These are phyloP conservation scores for Lojkania enalia DNA, from an alignment of 2,329 filamentous ascomycete genomes.

Conservation along the genomic window DNA sequence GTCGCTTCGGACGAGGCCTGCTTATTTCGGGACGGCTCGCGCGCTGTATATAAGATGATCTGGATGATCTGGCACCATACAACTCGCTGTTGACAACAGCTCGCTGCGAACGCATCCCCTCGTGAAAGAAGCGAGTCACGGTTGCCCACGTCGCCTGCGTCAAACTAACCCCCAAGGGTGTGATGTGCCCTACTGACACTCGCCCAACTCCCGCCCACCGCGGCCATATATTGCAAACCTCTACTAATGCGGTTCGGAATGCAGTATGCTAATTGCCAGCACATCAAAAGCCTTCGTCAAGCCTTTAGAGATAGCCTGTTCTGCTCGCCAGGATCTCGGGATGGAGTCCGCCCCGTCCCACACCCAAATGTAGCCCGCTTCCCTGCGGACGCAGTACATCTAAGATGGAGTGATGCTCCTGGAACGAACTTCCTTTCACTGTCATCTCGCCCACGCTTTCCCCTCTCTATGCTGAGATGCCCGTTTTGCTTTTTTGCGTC, in stretches of 20 bases:
- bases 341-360: conserved; percentile 20
- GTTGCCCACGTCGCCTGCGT: conserved; percentile 45
- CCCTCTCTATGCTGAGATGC: conserved; percentile 29
- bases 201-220: conserved; percentile 42
- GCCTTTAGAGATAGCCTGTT: conserved; percentile 33
- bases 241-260: conserved; percentile 44
- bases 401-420: conserved; percentile 35
- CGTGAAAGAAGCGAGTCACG: conserved; percentile 39
- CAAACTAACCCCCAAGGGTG: conserved; percentile 41
- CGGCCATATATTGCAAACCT: conserved; percentile 42
- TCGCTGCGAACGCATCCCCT: conserved; percentile 40
- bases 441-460: conserved; percentile 28
- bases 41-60: conserved; percentile 28
- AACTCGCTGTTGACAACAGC: conserved; percentile 21
- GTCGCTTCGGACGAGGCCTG: conserved; percentile 18
- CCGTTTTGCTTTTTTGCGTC: conserved; percentile 34
- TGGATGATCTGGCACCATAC: conserved; percentile 45
- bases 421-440: conserved; percentile 30
- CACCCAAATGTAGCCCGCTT: conserved; percentile 12
- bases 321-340: conserved; percentile 28
- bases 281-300: conserved; percentile 43
- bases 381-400: conserved; percentile 35
- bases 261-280: conserved; percentile 45
- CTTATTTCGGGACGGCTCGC: conserved; percentile 40
- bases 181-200: conserved; percentile 43